A percentile compares a stretch with the other conserved stretches of the same genome.
These are phyloP conservation scores for Pholiota conissans DNA, from an alignment of 768 basidiomycete genomes.

Conservation along the genomic window DNA sequence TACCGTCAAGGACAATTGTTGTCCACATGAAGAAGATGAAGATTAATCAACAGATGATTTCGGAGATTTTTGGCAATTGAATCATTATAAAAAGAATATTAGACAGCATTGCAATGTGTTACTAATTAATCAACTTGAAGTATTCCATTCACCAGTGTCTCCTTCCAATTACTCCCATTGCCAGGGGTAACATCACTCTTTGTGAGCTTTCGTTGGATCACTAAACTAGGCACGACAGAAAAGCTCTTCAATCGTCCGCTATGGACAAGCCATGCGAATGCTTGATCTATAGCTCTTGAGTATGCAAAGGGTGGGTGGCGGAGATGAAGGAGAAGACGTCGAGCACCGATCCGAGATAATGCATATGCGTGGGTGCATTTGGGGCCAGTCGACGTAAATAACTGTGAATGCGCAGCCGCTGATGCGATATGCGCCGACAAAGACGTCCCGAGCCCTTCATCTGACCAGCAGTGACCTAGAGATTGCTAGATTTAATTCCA, in stretches of 20 bases:
- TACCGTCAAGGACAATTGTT: too few relatives aligned
- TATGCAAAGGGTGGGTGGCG: slow-evolving; percentile 70
- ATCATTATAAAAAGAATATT: too few relatives aligned
- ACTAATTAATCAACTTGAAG: too few relatives aligned
- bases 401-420: slow-evolving; percentile 6
- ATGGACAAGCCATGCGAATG: slow-evolving; percentile 64
- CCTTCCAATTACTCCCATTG: slow-evolving; percentile 50
- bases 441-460: slow-evolving; percentile 53
- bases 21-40: too few relatives aligned
- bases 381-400: slow-evolving; percentile 62
- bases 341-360: slow-evolving; percentile 58
- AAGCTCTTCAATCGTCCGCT: slow-evolving; percentile 56
- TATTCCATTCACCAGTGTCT: slow-evolving; percentile 46
- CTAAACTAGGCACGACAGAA: slow-evolving; percentile 66
- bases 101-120: too few relatives aligned
- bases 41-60: too few relatives aligned
- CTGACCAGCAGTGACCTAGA: slow-evolving; percentile 79
- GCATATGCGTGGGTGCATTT: slow-evolving; percentile 78
- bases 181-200: slow-evolving; percentile 57
- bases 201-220: slow-evolving; percentile 61
- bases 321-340: slow-evolving; percentile 58
- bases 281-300: slow-evolving; percentile 77
- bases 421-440: slow-evolving; percentile 18
- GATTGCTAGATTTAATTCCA: neutral
- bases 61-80: too few relatives aligned